Percentiles rank a stretch among this genome's conserved stretches.
These are phyloP conservation scores for Yarrowia osloensis DNA, from an alignment of 805 yeast genomes.

Conservation along the genomic window DNA sequence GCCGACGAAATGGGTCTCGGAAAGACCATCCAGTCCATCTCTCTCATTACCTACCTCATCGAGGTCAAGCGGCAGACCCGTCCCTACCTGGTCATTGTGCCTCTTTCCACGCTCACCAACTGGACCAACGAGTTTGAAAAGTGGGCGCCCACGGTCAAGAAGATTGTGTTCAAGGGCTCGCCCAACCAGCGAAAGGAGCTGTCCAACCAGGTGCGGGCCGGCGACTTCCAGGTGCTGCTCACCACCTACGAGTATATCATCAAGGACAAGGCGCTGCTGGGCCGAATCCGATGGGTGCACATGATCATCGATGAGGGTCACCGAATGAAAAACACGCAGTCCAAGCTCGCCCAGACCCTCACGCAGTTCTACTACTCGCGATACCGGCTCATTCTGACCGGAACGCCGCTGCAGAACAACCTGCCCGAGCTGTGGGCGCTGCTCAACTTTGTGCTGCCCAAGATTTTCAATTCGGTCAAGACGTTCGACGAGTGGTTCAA, in stretches of 20 bases:
- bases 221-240: conserved; percentile 85
- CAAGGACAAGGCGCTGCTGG: conserved; percentile 77
- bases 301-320: conserved; percentile 99
- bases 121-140: conserved; percentile 96
- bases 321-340: conserved; percentile 91
- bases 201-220: conserved; percentile 66
- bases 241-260: conserved; percentile 95
- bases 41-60: conserved; percentile 78
- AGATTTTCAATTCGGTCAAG: conserved; percentile 93
- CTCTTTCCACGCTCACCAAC: conserved; percentile 88
- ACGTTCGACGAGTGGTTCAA: conserved; percentile 99
- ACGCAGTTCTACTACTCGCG: conserved; percentile 81
- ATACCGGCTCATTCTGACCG: conserved; percentile 87
- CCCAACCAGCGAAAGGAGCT: conserved; percentile 81
- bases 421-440: conserved; percentile 97
- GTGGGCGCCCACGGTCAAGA: conserved; percentile 90
- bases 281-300: conserved; percentile 88
- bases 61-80: conserved; percentile 76
- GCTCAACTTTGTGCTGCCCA: conserved; percentile 89
- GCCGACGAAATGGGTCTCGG: conserved; percentile 99
- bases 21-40: conserved; percentile 91
- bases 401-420: conserved; percentile 95
- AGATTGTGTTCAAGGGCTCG: conserved; percentile 88
- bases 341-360: conserved; percentile 82
- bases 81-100: conserved; percentile 91